Base-by-base conservation (phyloP, 2,329 filamentous ascomycete species). In the Penicillium olsonii region DNA sequence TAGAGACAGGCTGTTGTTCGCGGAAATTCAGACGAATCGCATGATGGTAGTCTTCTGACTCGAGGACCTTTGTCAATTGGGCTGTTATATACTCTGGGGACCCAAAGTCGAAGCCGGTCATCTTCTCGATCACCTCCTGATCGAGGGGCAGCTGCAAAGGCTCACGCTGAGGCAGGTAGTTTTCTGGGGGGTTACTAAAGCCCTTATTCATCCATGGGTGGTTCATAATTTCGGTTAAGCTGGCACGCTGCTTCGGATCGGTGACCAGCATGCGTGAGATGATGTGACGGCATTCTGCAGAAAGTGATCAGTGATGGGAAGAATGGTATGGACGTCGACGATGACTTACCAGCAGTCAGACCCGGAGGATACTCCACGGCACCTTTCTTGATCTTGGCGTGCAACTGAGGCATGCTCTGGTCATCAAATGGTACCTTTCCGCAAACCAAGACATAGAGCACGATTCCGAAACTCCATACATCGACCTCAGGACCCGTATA, bases 381-480 rank as follows among this genome's bases (percentile, higher is more conserved):
- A 29, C 94, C 94, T 68, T 95, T 95, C 77, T 99, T 99, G 73
- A 99, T 99, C 76, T 99, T 99, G 50, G 92, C 92, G 73, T 99
- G 94, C 41, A 99, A 78, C 56, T 95, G 92, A 29, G 92, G 94
- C 91, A 99, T 99, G 75, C 92, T 96, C 74, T 99, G 94, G 67
- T 99, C 94, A 68, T 99, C 94, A 65, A 99, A 99, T 0, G 94
- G 94, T 3, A 99, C 94, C 71, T 97, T 97, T 44, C 94, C 94
- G 67, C 94, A 97, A 4, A 97, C 94, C 54, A 99, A 75, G 50
- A 99, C 94, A 64, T 97, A 99, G 12, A 99, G 81, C 11, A 99
- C 94, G 61, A 99, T 96, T 18, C 94, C 94, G 72, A 97, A 97
- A 75, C 94, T 97, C 94, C 94, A 99, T 1, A 97, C 84, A 66